A percentile compares a stretch with the other conserved stretches of the same genome.
Conservation (phyloP, 177 flowering plant genomes). For the Vitis hybrid region DNA sequence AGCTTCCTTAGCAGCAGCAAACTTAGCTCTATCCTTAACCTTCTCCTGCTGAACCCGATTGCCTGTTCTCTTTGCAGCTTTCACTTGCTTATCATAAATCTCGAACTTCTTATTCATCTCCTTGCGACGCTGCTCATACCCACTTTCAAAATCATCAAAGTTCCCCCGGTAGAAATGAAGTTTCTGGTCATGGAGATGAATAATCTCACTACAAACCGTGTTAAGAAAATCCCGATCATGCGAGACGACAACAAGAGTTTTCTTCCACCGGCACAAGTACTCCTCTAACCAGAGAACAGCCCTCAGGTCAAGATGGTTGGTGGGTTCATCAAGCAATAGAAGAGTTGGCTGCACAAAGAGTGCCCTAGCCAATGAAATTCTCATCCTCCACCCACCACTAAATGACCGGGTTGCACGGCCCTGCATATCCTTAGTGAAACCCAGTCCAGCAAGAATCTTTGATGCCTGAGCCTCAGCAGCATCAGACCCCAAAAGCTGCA, state of each 20-base stretch:
- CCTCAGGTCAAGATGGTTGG: conserved; percentile 70
- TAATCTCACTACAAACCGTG: conserved; percentile 67
- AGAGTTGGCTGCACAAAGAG: conserved; percentile 81
- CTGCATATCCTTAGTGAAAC: conserved; percentile 81
- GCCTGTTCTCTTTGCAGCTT: conserved; percentile 72
- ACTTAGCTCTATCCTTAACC: conserved; percentile 60
- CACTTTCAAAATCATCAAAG: conserved; percentile 73
- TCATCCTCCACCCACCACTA: conserved; percentile 96
- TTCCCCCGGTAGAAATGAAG: conserved; percentile 73
- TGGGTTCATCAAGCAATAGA: conserved; percentile 71
- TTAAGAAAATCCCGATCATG: conserved; percentile 80
- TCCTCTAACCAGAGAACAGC: conserved; percentile 83
- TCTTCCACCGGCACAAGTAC: conserved; percentile 71
- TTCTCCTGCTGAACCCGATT: conserved; percentile 59
- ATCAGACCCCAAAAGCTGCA: conserved; percentile 65
- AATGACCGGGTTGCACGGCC: conserved; percentile 61
- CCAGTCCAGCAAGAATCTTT: conserved; percentile 75
- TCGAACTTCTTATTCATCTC: conserved; percentile 67
- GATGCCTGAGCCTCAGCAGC: conserved; percentile 82
- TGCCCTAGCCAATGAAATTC: conserved; percentile 82
- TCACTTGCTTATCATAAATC: conserved; percentile 61
- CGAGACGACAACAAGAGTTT: conserved; percentile 74
- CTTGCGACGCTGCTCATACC: conserved; percentile 74
- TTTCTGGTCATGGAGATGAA: conserved; percentile 75
- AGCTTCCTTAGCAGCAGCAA: conserved; percentile 57